Evolutionary conservation across 106 monocot species (phyloP), one percentile per base, ranked within the genome.

Genomic region (Vanilla planifolia): DNA sequence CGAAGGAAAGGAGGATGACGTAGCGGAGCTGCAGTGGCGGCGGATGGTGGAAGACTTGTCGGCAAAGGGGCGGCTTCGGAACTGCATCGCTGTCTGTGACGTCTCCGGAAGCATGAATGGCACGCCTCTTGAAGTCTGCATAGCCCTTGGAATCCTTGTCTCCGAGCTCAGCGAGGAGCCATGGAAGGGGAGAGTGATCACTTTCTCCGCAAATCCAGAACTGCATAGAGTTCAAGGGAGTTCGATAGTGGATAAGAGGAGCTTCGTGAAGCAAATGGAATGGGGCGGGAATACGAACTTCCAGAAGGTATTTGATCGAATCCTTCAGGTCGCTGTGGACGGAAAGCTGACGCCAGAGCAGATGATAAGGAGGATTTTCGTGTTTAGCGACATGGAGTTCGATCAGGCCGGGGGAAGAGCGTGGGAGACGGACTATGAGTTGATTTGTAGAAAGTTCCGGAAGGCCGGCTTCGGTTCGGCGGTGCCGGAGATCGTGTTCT

Each of bases 301-400:
- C 45, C 84, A 79, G 64, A 55, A 61, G 35, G 76, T 85, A 60
- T 85, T 85, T 24, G 85, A 85, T 62, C 26, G 55, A 30, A 62
- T 85, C 3, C 76, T 85, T 25, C 34, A 43, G 37, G 70, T 67
- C 37, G 84, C 75, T 4, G 67, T 66, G 17, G 61, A 64, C 33
- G 75, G 55, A n/a, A 55, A 32, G 46, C 47, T 84, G 39, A 52
- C 34, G 39, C 28, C 67, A 13, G 79, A 79, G 20, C 43, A 66
- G 61, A 85, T 91, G 85, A 65, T 91, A 9, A 79, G 74, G 76
- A 76, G 58, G 65, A 44, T 90, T 20, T 90, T 90, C 37, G 79
- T 85, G 39, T 90, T 90, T 67, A 82, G 81, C 61, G 90, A 90
- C 65, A 85, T 90, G 90, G 85, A 85, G 64, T 85, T 90, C 34